phyloP scores from a whole-genome alignment of 1,284 basidiomycete species.

The Boletellus deceptivus region DNA sequence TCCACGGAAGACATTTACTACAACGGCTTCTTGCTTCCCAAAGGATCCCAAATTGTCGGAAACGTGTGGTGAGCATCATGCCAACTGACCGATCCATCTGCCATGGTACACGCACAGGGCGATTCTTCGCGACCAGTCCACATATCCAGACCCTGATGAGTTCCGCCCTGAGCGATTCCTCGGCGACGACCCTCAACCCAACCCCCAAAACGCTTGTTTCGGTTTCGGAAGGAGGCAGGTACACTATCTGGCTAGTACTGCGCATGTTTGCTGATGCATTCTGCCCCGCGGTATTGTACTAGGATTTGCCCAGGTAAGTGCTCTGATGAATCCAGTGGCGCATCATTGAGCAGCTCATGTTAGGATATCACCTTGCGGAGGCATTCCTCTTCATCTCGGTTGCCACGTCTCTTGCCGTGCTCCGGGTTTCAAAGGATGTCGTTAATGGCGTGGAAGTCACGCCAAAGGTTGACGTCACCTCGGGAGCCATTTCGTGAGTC shows the following conservation, averaged over 20 bases:
- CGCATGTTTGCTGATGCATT: not conserved
- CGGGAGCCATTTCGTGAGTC: slow-evolving; percentile 1
- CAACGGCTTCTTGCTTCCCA: slow-evolving; percentile 40
- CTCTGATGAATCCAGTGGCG: too few relatives aligned
- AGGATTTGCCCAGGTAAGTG: slow-evolving; percentile 22
- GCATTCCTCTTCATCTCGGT: slow-evolving; percentile 15
- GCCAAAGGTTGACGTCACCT: slow-evolving; percentile 8
- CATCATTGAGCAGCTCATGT: not conserved
- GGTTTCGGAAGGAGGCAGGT: slow-evolving; percentile 22
- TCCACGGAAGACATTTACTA: slow-evolving; percentile 37
- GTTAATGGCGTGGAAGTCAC: not conserved
- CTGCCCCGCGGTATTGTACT: not conserved
- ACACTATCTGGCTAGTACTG: not conserved
- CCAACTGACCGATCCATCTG: too few relatives aligned
- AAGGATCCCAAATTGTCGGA: slow-evolving; percentile 32
- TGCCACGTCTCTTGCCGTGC: slow-evolving; percentile 16
- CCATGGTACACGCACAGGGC: slow-evolving; percentile 10
- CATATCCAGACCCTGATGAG: slow-evolving; percentile 18
- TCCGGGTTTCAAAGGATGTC: slow-evolving; percentile 11
- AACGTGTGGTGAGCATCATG: slow-evolving; percentile 21
- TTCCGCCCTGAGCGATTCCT: slow-evolving; percentile 30
- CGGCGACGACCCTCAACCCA: not conserved
- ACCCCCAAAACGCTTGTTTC: slow-evolving; percentile 16
- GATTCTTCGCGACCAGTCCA: slow-evolving; percentile 14
- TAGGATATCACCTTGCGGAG: slow-evolving; percentile 19